Base-by-base conservation (phyloP, 176 grass and related monocot genomes). In the Juncus inflexus region DNA sequence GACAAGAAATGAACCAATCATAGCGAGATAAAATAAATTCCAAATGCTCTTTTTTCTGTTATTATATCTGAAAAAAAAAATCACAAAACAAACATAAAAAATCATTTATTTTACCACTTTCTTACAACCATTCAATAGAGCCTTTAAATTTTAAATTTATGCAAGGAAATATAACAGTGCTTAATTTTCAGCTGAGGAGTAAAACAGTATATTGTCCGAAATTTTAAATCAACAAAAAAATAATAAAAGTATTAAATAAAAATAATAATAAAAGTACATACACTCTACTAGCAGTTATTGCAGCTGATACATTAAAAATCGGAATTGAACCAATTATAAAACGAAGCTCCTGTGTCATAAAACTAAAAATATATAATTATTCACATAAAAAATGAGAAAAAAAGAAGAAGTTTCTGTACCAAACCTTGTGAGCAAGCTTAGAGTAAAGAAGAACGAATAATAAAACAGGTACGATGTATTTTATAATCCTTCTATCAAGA, bases 341-440 rank as follows among this genome's bases (percentile, higher is more conserved):
- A 53, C 80, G 88, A 57, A 92, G 89, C 73, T 90, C 94, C 94
- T 99, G 79, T 77, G 52, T 77, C 12, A 89, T 53, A 12, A 77
- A 19, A 60, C 77, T 28, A 40, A 4, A 8, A 73, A 12, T 61
- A 40, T 60, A 43, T 60, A 14, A 5, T 51, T 7, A 64, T 41
- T 50, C 42, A 36, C 19, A 57, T n/a, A 53, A 63, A 9, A 78
- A 12, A 47, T n/a, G 15, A 9, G 4, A n/a, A 76, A 51, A 56
- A 47, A 3, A 35, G 39, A 70, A 47, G 19, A 35, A 13, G 64
- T 47, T 54, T 74, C 2, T 55, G 19, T 28, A 28, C 19, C 43
- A 47, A 52, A 99, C 94, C 94, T 99, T 92, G 80, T 92, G 94
- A 56, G 76, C 88, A 67, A 92, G 94, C 81, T 99, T 99, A 70